These are phyloP conservation scores for Mycena sanguinolenta DNA, from an alignment of 768 basidiomycete genomes.

Conservation along the genomic window DNA sequence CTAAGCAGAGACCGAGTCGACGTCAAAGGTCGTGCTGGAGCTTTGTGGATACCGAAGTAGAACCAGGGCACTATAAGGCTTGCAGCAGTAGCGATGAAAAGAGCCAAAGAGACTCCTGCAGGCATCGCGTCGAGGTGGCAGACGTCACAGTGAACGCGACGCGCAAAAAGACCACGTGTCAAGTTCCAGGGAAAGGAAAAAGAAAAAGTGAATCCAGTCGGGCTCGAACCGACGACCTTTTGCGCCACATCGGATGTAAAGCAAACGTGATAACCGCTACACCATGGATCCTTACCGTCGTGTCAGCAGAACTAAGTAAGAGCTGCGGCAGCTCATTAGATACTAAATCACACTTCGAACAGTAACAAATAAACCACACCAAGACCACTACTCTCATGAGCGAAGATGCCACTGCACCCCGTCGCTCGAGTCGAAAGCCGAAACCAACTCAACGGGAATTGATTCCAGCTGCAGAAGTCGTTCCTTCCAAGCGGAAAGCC, in stretches of 20 bases:
- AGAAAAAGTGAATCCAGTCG: conserved; percentile 60
- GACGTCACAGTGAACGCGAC: too few species aligned
- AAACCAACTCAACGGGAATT: conserved; percentile 35
- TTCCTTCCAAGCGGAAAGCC: conserved; percentile 45
- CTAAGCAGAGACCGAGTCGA: conserved; percentile 47
- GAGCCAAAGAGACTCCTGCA: conserved; percentile 33
- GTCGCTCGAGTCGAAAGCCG: conserved; percentile 32
- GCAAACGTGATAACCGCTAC: conserved; percentile 72
- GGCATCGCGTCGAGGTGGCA: conserved; percentile 31
- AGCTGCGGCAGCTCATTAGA: too few species aligned
- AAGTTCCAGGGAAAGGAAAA: not conserved
- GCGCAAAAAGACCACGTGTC: too few species aligned
- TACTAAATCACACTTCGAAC: too few species aligned
- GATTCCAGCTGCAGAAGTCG: conserved; percentile 13
- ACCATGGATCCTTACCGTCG: conserved; percentile 49
- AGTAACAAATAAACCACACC: not conserved
- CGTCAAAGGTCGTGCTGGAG: conserved; percentile 27
- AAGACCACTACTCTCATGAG: conserved; percentile 14
- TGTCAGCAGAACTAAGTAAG: too few species aligned
- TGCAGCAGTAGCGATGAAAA: conserved; percentile 23
- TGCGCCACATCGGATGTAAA: conserved; percentile 49
- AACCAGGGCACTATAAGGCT: conserved; percentile 33
- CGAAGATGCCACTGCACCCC: conserved; percentile 20
- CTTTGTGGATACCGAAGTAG: conserved; percentile 30
- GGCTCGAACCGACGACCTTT: conserved; percentile 62